Conservation (phyloP, 2,329 filamentous ascomycete genomes). For the Cercospora zeina region DNA sequence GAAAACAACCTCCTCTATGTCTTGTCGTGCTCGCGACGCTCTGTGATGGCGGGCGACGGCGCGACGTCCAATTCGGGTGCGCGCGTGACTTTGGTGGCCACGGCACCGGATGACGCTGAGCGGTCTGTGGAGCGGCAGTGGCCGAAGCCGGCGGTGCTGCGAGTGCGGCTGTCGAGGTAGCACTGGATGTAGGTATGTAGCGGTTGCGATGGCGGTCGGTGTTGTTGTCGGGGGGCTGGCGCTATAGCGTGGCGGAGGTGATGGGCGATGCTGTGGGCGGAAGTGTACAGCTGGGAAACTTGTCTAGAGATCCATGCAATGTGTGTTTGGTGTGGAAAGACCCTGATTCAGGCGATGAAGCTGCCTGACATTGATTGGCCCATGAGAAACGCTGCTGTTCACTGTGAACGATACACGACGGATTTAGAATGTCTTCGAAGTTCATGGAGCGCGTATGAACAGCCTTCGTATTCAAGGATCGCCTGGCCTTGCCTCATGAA, state of each 20-base stretch:
- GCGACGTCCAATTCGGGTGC: not conserved
- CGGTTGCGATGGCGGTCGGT: not conserved
- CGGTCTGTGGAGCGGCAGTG: constrained; percentile 1
- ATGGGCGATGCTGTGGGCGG: constrained; percentile 9
- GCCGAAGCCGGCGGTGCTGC: not conserved
- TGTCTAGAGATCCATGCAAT: constrained; percentile 9
- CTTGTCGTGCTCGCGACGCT: not conserved
- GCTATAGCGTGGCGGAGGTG: not conserved
- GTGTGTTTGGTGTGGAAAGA: not conserved
- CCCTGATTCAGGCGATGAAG: constrained; percentile 14
- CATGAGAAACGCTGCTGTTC: constrained; percentile 2
- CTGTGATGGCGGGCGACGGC: not conserved
- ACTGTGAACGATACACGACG: not conserved
- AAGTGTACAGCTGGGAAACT: constrained; percentile 13
- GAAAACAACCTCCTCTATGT: not conserved
- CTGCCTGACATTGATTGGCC: constrained; percentile 4
- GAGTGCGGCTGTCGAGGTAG: not conserved
- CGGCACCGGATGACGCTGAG: not conserved
- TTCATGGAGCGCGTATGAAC: not conserved
- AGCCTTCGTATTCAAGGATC: not conserved
- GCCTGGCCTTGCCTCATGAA: not conserved
- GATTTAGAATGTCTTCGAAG: constrained; percentile 3
- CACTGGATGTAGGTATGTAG: not conserved
- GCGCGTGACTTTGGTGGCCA: constrained; percentile 8
- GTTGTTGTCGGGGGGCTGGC: not conserved